phyloP scores from a whole-genome alignment of 2,329 filamentous ascomycete genomes.

The Diaporthe aspalathi region DNA sequence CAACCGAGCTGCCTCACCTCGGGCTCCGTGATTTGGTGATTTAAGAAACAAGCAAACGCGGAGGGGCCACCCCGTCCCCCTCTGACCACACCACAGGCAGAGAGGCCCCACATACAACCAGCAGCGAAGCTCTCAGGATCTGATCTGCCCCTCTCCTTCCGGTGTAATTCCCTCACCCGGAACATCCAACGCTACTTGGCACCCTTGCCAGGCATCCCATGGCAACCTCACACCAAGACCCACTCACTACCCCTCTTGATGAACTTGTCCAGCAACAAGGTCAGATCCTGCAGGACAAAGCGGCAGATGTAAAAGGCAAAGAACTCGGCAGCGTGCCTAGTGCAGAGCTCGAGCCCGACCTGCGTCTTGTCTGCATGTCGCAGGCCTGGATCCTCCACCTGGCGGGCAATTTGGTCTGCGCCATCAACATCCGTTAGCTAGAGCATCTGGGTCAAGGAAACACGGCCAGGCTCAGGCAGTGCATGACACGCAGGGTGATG shows the following conservation, averaged over 20 bases:
- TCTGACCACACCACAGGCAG: background rate
- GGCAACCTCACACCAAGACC: slow-evolving; percentile 65
- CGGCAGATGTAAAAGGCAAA: slow-evolving; percentile 97
- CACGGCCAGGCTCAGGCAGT: background rate
- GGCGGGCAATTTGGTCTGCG: slow-evolving; percentile 91
- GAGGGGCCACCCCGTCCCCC: background rate
- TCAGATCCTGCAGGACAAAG: slow-evolving; percentile 89
- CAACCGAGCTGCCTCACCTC: background rate
- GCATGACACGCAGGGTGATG: background rate
- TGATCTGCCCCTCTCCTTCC: background rate
- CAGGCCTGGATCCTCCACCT: slow-evolving; percentile 94
- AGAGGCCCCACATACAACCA: background rate
- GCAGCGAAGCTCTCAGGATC: background rate
- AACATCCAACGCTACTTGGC: too few species aligned
- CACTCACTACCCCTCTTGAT: slow-evolving; percentile 97
- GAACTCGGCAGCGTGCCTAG: slow-evolving; percentile 94
- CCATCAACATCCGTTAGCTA: slow-evolving; percentile 17
- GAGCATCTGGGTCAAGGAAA: slow-evolving; percentile 43
- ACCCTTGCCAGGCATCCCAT: background rate
- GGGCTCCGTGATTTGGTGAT: background rate
- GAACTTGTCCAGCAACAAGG: slow-evolving; percentile 91
- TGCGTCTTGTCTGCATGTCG: slow-evolving; percentile 93
- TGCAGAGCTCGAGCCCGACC: slow-evolving; percentile 92
- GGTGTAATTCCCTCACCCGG: background rate
- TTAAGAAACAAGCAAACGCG: background rate